phyloP scores from a whole-genome alignment of 306 rosid genomes.

The Lathyrus aphaca region DNA sequence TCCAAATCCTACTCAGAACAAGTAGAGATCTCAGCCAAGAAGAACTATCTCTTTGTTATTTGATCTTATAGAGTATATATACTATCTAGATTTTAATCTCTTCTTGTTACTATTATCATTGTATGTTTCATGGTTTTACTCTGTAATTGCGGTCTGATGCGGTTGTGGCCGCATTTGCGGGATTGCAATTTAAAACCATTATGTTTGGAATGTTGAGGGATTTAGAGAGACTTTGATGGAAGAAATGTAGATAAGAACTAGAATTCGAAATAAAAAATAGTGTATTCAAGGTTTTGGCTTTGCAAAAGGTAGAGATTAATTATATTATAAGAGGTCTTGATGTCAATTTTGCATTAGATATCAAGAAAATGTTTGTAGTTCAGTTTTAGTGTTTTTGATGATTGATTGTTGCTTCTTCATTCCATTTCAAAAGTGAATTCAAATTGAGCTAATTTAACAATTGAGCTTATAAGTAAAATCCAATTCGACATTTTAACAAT shows the following conservation, averaged over 20 bases:
- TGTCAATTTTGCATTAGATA: slow-evolving; percentile 27
- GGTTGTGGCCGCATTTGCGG: not conserved
- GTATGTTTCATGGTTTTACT: slow-evolving; percentile 11
- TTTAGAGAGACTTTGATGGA: slow-evolving; percentile 32
- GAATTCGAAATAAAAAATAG: slow-evolving; percentile 10
- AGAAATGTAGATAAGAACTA: slow-evolving; percentile 43
- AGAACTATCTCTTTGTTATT: slow-evolving; percentile 2
- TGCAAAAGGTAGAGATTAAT: slow-evolving; percentile 7
- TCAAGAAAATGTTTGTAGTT: slow-evolving; percentile 25
- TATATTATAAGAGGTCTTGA: not conserved
- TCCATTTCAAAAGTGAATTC: slow-evolving; percentile 13
- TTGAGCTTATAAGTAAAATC: too few relatives aligned
- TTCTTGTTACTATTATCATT: slow-evolving; percentile 6
- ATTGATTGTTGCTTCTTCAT: not conserved
- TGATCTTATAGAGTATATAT: slow-evolving; percentile 29
- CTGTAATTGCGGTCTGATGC: not conserved
- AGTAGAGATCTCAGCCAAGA: slow-evolving; percentile 40
- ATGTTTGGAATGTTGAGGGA: slow-evolving; percentile 27
- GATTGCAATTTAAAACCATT: slow-evolving; percentile 12
- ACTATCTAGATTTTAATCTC: slow-evolving; percentile 25
- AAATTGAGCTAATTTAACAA: not conserved
- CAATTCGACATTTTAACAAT: too few relatives aligned
- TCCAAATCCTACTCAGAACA: slow-evolving; percentile 73
- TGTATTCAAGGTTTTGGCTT: slow-evolving; percentile 32
- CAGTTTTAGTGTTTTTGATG: slow-evolving; percentile 31